A percentile compares a stretch with the other conserved stretches of the same genome.
These are phyloP conservation scores for Carex arenaria DNA, from an alignment of 202 grass and related monocot genomes.

Conservation along the genomic window DNA sequence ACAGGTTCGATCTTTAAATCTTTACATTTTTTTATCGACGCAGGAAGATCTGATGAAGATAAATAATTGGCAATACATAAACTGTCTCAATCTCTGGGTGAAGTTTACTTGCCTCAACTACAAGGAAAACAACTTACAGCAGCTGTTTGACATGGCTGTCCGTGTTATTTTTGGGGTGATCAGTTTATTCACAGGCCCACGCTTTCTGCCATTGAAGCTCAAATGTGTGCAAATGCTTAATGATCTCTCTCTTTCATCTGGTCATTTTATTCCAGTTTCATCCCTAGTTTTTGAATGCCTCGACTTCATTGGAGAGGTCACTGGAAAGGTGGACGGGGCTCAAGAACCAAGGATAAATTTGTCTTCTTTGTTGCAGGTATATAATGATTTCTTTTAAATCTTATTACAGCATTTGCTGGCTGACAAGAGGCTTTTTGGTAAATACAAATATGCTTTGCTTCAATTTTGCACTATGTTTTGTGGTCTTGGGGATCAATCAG, in stretches of 20 bases:
- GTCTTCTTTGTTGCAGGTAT: conserved; percentile 73
- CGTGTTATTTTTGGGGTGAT: conserved; percentile 61
- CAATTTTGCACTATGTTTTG: not conserved
- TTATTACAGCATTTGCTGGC: not conserved
- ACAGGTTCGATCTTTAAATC: not conserved
- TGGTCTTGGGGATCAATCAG: not conserved
- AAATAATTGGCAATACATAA: conserved; percentile 81
- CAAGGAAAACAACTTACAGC: conserved; percentile 55
- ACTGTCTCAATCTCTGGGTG: conserved; percentile 77
- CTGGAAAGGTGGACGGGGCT: conserved; percentile 30
- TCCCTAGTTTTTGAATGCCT: conserved; percentile 77
- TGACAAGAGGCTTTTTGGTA: not conserved
- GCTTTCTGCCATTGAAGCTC: conserved; percentile 63
- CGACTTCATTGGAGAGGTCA: conserved; percentile 41
- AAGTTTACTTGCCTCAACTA: conserved; percentile 65
- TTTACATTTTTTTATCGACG: conserved; percentile 35
- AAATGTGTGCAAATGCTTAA: conserved; percentile 85
- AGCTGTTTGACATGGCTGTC: conserved; percentile 47
- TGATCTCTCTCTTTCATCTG: conserved; percentile 58
- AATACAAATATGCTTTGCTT: not conserved
- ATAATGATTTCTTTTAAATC: conserved; percentile 6
- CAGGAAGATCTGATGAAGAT: conserved; percentile 88
- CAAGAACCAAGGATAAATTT: conserved; percentile 41
- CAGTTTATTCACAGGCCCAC: conserved; percentile 54
- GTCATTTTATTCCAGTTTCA: conserved; percentile 78